Evolutionary conservation across 2,329 filamentous ascomycete genomes (phyloP).

Genomic region (Beauveria varroae): DNA sequence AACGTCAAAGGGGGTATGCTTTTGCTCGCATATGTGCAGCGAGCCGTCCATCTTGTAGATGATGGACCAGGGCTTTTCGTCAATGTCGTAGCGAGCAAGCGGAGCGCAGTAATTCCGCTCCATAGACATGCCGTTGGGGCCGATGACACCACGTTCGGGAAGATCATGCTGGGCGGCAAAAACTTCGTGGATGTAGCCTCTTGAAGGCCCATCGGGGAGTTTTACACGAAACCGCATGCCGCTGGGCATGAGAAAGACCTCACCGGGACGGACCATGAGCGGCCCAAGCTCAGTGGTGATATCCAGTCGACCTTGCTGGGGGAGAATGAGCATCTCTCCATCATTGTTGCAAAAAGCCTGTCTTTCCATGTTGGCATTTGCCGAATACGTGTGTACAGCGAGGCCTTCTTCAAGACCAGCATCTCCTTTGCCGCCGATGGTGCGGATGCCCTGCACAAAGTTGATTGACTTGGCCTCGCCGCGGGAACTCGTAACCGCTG

Average conservation of each 20-base stretch:
- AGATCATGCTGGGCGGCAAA: slow-evolving; percentile 58
- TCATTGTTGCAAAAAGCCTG: slow-evolving; percentile 50
- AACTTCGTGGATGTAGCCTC: slow-evolving; percentile 61
- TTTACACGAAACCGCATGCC: slow-evolving; percentile 43
- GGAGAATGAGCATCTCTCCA: slow-evolving; percentile 59
- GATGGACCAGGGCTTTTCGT: slow-evolving; percentile 47
- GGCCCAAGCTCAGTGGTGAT: slow-evolving; percentile 62
- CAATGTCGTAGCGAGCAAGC: slow-evolving; percentile 50
- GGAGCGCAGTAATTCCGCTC: slow-evolving; percentile 58
- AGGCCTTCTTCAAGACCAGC: slow-evolving; percentile 41
- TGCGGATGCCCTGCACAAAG: slow-evolving; percentile 40
- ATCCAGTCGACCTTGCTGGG: slow-evolving; percentile 56
- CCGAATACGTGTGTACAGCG: slow-evolving; percentile 40
- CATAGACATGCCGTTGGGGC: slow-evolving; percentile 59
- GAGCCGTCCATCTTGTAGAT: slow-evolving; percentile 55
- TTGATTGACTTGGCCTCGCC: slow-evolving; percentile 35
- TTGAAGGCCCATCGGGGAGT: slow-evolving; percentile 43
- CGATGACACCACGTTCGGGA: slow-evolving; percentile 59
- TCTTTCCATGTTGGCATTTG: slow-evolving; percentile 38
- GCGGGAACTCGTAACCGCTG: not conserved
- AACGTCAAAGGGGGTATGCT: slow-evolving; percentile 62
- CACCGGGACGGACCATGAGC: slow-evolving; percentile 58
- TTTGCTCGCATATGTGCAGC: slow-evolving; percentile 53
- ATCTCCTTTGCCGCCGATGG: slow-evolving; percentile 41
- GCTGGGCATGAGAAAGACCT: slow-evolving; percentile 58